A percentile compares a stretch with the other conserved stretches of the same genome.
These are phyloP conservation scores for Codiaeum variegatum DNA, from an alignment of 441 rosid genomes.

Conservation along the genomic window DNA sequence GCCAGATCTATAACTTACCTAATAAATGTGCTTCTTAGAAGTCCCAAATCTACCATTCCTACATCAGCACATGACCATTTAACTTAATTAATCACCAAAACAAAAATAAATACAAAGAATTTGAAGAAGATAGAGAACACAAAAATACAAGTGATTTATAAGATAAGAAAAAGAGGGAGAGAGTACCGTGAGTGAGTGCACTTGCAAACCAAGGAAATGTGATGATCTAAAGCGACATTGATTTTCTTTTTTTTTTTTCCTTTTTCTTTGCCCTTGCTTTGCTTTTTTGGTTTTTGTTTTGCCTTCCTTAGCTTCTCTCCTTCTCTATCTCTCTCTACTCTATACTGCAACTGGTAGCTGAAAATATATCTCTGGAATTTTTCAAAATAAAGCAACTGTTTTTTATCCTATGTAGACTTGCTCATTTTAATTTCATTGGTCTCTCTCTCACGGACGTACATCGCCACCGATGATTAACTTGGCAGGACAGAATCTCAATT, in stretches of 20 bases:
- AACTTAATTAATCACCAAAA: neutral
- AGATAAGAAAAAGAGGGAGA: neutral
- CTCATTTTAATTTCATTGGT: neutral
- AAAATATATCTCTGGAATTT: neutral
- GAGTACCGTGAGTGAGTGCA: slow-evolving; percentile 36
- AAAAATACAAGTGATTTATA: slow-evolving; percentile 22
- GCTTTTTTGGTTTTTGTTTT: too few species aligned
- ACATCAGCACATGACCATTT: slow-evolving; percentile 21
- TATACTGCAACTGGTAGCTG: neutral
- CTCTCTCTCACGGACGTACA: neutral
- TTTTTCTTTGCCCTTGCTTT: too few species aligned
- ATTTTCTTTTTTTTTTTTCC: neutral
- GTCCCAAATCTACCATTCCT: slow-evolving; percentile 45
- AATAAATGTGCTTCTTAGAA: slow-evolving; percentile 30
- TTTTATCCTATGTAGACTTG: neutral
- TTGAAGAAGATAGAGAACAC: slow-evolving; percentile 3
- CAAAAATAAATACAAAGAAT: neutral
- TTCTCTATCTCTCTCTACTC: neutral
- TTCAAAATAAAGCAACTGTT: neutral
- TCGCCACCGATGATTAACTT: too few species aligned
- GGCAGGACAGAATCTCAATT: too few species aligned
- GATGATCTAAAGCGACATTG: slow-evolving; percentile 23
- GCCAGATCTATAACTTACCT: slow-evolving; percentile 71
- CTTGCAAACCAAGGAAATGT: slow-evolving; percentile 23
- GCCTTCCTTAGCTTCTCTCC: slow-evolving; percentile 8